A percentile compares a stretch with the other conserved stretches of the same genome.
Evolutionary conservation across 495 filamentous ascomycete species (phyloP).

Genomic region (Sordaria brevicollis): DNA sequence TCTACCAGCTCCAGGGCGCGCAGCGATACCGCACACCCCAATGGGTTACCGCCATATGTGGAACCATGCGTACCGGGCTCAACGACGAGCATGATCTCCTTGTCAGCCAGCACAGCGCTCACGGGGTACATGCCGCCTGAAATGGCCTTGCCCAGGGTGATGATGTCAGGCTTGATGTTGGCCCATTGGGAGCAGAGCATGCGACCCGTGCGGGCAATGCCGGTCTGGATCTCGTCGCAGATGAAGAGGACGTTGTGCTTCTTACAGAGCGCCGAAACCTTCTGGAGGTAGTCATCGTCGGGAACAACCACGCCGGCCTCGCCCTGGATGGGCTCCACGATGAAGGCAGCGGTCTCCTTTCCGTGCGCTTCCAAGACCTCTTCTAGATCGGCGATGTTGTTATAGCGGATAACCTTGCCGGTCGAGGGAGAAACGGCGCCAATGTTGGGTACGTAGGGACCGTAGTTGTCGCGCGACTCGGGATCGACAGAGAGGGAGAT

Average conservation of each 20-base stretch:
- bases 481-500: constrained; percentile 92
- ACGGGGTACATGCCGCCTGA: constrained; percentile 98
- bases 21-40: constrained; percentile 95
- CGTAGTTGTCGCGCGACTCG: constrained; percentile 93
- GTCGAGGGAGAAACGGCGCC: constrained; percentile 72
- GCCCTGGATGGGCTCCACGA: constrained; percentile 96
- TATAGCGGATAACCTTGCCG: constrained; percentile 69
- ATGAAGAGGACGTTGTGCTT: constrained; percentile 91
- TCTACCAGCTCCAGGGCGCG: constrained; percentile 89
- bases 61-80: constrained; percentile 96
- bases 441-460: constrained; percentile 84
- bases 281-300: constrained; percentile 74
- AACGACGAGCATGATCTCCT: constrained; percentile 93
- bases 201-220: constrained; percentile 87
- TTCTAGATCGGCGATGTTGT: constrained; percentile 71
- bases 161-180: constrained; percentile 87
- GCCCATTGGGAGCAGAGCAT: constrained; percentile 93
- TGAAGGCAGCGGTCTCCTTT: constrained; percentile 78
- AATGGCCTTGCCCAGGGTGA: constrained; percentile 93
- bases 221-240: constrained; percentile 97
- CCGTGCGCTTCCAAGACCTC: constrained; percentile 73
- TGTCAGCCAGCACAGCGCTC: constrained; percentile 79
- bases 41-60: constrained; percentile 93
- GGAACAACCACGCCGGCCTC: constrained; percentile 97
- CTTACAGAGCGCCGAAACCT: constrained; percentile 78